Conservation (phyloP, 495 filamentous ascomycete genomes). For the Tuber umbilicatum region DNA sequence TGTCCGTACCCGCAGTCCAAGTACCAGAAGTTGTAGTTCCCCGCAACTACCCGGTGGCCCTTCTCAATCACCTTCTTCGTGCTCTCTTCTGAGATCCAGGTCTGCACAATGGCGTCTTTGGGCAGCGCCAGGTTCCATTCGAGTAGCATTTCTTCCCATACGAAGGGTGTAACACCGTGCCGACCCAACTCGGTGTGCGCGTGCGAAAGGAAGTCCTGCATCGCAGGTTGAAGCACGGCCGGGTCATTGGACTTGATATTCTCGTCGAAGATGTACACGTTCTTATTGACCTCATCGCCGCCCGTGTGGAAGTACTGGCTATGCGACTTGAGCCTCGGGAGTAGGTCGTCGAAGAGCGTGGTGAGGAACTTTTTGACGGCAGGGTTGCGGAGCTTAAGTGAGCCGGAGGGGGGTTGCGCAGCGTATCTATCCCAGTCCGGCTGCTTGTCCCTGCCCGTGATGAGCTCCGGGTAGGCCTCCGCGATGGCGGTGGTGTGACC, state of each 20-base stretch:
- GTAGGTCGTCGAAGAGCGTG: slow-evolving; percentile 61
- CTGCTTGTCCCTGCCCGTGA: slow-evolving; percentile 61
- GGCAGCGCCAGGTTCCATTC: slow-evolving; percentile 66
- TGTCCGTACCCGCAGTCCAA: slow-evolving; percentile 69
- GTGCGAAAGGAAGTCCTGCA: slow-evolving; percentile 64
- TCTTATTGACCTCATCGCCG: slow-evolving; percentile 72
- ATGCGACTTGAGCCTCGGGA: slow-evolving; percentile 63
- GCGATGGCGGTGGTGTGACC: slow-evolving; percentile 65
- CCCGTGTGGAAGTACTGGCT: slow-evolving; percentile 72
- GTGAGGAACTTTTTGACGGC: slow-evolving; percentile 61
- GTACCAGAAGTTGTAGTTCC: slow-evolving; percentile 75
- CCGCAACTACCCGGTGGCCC: slow-evolving; percentile 63
- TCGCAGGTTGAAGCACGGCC: slow-evolving; percentile 57
- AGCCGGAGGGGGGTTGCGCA: slow-evolving; percentile 68
- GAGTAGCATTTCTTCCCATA: slow-evolving; percentile 78
- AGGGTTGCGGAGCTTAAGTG: slow-evolving; percentile 63
- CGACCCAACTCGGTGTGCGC: slow-evolving; percentile 55
- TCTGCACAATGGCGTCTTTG: slow-evolving; percentile 60
- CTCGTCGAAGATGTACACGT: slow-evolving; percentile 65
- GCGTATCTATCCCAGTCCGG: slow-evolving; percentile 62
- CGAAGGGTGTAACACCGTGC: slow-evolving; percentile 59
- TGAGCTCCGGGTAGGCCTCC: slow-evolving; percentile 62
- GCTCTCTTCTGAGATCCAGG: slow-evolving; percentile 58
- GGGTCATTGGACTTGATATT: slow-evolving; percentile 58
- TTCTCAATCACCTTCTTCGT: slow-evolving; percentile 51